Conservation (phyloP, 1,284 basidiomycete species). For the Cystobasidium sp. region DNA sequence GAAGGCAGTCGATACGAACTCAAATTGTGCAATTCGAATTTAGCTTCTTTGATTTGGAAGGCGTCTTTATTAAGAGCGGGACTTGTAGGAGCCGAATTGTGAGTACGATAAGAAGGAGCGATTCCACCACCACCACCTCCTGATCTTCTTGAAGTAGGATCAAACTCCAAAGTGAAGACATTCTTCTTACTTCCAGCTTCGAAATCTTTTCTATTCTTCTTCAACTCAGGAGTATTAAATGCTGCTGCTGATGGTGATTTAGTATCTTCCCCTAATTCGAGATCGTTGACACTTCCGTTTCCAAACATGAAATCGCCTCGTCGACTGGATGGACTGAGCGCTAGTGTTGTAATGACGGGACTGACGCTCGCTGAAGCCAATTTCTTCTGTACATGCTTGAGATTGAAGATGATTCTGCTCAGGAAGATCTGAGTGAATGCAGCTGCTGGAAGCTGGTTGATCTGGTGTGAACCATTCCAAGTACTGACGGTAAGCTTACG, state of each 20-base stretch:
- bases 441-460: constrained; percentile 42
- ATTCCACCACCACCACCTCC: too few relatives aligned
- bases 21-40: constrained; percentile 4
- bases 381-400: constrained; percentile 8
- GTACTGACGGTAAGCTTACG: not conserved
- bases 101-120: not conserved
- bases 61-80: not conserved
- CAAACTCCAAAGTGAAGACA: constrained; percentile 11
- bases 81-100: not conserved
- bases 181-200: not conserved
- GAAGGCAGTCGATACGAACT: constrained; percentile 25
- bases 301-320: constrained; percentile 6
- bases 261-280: not conserved
- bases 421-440: constrained; percentile 43
- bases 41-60: not conserved
- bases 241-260: not conserved
- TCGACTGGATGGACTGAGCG: constrained; percentile 7
- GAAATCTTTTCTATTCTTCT: constrained; percentile 6
- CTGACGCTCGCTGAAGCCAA: constrained; percentile 9
- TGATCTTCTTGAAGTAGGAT: not conserved
- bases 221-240: not conserved
- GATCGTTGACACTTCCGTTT: not conserved
- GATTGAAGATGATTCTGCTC: constrained; percentile 38
- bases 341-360: constrained; percentile 12
- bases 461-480: not conserved